A percentile compares a stretch with the other conserved stretches of the same genome.
phyloP scores from a whole-genome alignment of 352 stramenopile genomes.

The Pythium dissimile region DNA sequence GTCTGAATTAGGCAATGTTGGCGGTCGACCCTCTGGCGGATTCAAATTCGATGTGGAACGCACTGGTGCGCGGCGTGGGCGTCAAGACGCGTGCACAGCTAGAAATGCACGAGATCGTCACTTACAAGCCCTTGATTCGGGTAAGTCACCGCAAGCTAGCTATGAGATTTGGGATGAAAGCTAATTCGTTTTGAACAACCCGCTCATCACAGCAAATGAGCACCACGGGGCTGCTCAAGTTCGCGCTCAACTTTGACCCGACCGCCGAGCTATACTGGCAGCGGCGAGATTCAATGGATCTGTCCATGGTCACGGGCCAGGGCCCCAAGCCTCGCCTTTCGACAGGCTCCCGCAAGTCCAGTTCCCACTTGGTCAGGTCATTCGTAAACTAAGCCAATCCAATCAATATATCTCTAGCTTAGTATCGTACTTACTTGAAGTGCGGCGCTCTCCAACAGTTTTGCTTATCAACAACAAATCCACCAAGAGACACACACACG shows the following conservation, averaged over 20 bases:
- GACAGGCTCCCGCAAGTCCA: background rate
- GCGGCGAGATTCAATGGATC: conserved; percentile 1
- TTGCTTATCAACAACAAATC: background rate
- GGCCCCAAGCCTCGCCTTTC: background rate
- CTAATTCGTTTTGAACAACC: background rate
- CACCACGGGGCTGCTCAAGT: conserved; percentile 66
- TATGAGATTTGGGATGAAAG: background rate
- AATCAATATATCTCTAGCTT: background rate
- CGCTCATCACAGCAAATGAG: conserved; percentile 80
- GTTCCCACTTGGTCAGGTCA: background rate
- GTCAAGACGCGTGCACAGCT: conserved; percentile 43
- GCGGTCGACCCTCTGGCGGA: conserved; percentile 53
- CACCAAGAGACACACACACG: background rate
- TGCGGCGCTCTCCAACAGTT: conserved; percentile 10
- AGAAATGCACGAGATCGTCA: conserved; percentile 43
- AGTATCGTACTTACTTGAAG: conserved; percentile 13
- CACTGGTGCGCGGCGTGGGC: conserved; percentile 38
- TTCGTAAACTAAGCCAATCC: background rate
- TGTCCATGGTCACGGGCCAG: background rate
- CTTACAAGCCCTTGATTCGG: conserved; percentile 54
- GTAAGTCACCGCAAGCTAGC: conserved; percentile 17
- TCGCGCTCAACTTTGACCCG: conserved; percentile 66
- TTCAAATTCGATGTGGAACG: conserved; percentile 20
- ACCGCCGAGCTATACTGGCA: conserved; percentile 55
- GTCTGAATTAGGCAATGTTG: conserved; percentile 32